These are phyloP conservation scores for Pseudotsuga menziesii DNA, from an alignment of 75 land plant species.

Conservation along the genomic window DNA sequence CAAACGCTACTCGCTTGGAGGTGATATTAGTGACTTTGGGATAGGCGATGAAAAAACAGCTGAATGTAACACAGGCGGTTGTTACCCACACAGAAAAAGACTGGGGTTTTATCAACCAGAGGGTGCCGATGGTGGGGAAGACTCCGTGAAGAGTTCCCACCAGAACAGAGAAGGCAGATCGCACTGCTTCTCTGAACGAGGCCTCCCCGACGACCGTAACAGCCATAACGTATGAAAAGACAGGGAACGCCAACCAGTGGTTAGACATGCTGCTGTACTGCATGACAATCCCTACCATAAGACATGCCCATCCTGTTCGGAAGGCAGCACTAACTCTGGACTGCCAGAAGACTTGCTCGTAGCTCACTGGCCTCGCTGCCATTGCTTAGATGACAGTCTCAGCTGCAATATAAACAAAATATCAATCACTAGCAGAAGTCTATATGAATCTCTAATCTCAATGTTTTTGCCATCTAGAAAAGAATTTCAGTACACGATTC, in stretches of 20 bases:
- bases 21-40: slow-evolving; percentile 27
- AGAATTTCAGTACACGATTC: too few relatives aligned
- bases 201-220: slow-evolving; percentile 53
- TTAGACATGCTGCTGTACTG: slow-evolving; percentile 11
- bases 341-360: slow-evolving; percentile 12
- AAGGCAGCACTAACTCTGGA: slow-evolving; percentile 14
- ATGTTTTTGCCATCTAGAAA: too few relatives aligned
- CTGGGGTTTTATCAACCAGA: slow-evolving; percentile 20
- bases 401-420: too few relatives aligned
- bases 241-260: slow-evolving; percentile 37
- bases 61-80: slow-evolving; percentile 27
- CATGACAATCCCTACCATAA: slow-evolving; percentile 14
- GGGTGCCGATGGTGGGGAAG: slow-evolving; percentile 16
- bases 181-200: slow-evolving; percentile 39
- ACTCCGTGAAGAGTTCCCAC: slow-evolving; percentile 33
- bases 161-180: slow-evolving; percentile 20
- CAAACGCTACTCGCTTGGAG: slow-evolving; percentile 53
- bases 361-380: neutral
- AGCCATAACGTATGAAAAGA: slow-evolving; percentile 52
- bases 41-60: slow-evolving; percentile 36
- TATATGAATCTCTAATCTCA: too few relatives aligned
- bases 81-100: slow-evolving; percentile 13
- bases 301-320: slow-evolving; percentile 19
- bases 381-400: neutral
- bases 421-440: too few relatives aligned